Evolutionary conservation across 208 protist genomes (phyloP).

Genomic region (Naegleria gruberi): DNA sequence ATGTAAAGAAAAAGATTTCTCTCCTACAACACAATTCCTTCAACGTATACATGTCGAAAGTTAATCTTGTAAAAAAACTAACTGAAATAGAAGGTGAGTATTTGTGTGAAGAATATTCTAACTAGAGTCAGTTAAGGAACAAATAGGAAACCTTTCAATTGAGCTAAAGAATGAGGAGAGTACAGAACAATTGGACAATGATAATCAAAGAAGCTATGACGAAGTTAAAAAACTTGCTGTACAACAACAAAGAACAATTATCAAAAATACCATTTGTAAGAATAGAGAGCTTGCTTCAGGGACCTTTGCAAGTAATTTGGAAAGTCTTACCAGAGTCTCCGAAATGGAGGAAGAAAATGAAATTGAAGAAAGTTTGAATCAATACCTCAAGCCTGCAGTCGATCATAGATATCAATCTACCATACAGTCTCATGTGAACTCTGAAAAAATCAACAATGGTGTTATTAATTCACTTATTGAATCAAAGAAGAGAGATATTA

Average conservation of each 20-base stretch:
- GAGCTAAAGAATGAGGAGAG: background rate
- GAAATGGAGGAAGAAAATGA: background rate
- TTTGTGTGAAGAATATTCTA: background rate
- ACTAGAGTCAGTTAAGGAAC: background rate
- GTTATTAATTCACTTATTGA: background rate
- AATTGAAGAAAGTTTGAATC: background rate
- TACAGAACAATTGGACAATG: background rate
- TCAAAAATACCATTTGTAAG: background rate
- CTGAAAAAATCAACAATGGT: background rate
- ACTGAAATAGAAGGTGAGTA: slow-evolving; percentile 11
- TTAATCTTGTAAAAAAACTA: slow-evolving; percentile 1
- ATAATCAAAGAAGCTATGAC: background rate
- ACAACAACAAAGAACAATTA: background rate
- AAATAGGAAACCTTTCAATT: no score
- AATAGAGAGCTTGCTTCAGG: background rate
- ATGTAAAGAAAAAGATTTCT: background rate
- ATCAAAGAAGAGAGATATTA: background rate
- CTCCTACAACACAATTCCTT: background rate
- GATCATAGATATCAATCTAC: background rate
- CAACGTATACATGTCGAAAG: background rate
- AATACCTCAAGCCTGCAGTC: background rate
- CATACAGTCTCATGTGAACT: background rate
- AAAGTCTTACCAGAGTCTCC: background rate
- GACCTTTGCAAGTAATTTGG: background rate
- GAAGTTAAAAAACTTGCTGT: background rate